Base-by-base conservation (phyloP, 371 early-diverging fungal species). In the Capillidium heterosporum region DNA sequence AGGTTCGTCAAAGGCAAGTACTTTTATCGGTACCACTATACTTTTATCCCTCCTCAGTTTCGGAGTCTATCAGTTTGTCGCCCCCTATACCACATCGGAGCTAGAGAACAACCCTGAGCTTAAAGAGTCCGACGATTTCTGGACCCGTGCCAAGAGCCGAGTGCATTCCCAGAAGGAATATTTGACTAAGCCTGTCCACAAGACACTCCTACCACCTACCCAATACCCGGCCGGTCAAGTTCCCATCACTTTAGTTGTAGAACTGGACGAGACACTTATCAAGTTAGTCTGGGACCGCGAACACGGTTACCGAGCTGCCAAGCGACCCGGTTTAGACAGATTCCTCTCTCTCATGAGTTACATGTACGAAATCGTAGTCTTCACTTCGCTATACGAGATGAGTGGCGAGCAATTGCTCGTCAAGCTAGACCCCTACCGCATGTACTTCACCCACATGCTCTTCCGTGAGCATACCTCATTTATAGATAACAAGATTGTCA, bases 291-390 rank as follows among this genome's bases (percentile, higher is more conserved):
- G 96, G 96, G 85, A 90, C 72, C 77, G 77, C 66, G 78, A 86
- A 44, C 73, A 82, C 55, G 94, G 98, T 5, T 98, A 95, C 95
- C 80, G 92, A 52, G 83, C 84, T 53, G 91, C 91, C 28, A 89
- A 90, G 65, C 79, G 98, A 46, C 97, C 98, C 17, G 92, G 91
- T 48, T 84, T 88, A 42, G 95, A 98, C 57, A 85, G 90, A 62
- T 93, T 98, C 68, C 63, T 98, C 28, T 76, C 85, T 40, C 87
- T 91, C 69, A 68, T 95, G 66, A 75, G 82, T 50, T 82, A 85
- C 63, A 83, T 87, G 70, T 96, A 77, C 67, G 98, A 98, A 71
- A 78, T 95, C 57, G 96, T 98, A 31, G 77, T 98, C 32, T 96
- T 88, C 62, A 89, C 95, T 40, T 85, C 81, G 46, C 84, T 88